These are phyloP conservation scores for Cutaneotrichosporon cavernicola DNA, from an alignment of 1,284 basidiomycete species.

Conservation along the genomic window DNA sequence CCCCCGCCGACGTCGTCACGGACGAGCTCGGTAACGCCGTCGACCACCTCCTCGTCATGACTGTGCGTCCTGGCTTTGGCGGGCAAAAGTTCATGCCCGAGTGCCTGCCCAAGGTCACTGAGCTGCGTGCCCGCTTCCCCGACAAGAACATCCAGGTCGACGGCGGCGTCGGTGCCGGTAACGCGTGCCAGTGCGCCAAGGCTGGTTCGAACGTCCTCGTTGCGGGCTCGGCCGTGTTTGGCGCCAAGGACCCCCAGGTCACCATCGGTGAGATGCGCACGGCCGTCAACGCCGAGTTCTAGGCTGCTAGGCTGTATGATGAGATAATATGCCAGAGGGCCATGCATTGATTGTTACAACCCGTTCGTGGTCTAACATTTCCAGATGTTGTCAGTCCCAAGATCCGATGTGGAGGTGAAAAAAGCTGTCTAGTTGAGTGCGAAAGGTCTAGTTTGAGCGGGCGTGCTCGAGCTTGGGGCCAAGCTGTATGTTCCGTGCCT, in stretches of 20 bases:
- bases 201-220: constrained; percentile 98
- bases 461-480: background rate
- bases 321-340: background rate
- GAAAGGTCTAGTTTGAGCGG: background rate
- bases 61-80: constrained; percentile 86
- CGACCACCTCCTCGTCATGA: constrained; percentile 97
- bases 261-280: constrained; percentile 74
- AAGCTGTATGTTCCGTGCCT: background rate
- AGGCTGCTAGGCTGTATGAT: background rate
- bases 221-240: constrained; percentile 94
- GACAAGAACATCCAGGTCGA: constrained; percentile 93
- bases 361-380: background rate
- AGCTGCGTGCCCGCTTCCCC: constrained; percentile 83
- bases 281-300: constrained; percentile 62
- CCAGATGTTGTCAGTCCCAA: background rate
- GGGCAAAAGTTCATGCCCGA: constrained; percentile 96
- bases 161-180: constrained; percentile 91
- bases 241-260: constrained; percentile 70
- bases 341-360: constrained; percentile 12
- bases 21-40: constrained; percentile 73
- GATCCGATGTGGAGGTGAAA: background rate
- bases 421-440: background rate
- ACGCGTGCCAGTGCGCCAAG: constrained; percentile 82
- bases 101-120: constrained; percentile 76
- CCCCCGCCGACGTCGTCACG: constrained; percentile 78